Percentiles rank a stretch among this genome's conserved stretches.
Conservation (phyloP, 2,329 filamentous ascomycete species). For the Podosphaera fusca region DNA sequence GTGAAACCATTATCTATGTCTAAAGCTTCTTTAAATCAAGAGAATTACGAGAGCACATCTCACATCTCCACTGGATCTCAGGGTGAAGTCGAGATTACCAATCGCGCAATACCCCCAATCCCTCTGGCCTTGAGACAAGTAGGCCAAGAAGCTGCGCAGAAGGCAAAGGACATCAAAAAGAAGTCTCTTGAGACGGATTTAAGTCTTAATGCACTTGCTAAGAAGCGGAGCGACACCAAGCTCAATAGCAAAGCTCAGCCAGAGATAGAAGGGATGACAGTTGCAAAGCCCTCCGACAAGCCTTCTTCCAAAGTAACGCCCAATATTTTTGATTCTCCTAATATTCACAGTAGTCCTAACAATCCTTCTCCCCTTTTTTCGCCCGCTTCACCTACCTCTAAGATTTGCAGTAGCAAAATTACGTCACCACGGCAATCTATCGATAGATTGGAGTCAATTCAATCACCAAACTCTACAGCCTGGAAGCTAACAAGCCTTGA, state of each 20-base stretch:
- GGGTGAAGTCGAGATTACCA: conserved; percentile 8
- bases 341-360: conserved; percentile 3
- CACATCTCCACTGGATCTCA: conserved; percentile 9
- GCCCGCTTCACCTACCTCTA: conserved; percentile 14
- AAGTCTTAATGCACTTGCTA: conserved; percentile 4
- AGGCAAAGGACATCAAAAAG: conserved; percentile 35
- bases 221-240: neutral
- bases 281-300: neutral
- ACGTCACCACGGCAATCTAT: conserved; percentile 2
- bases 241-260: neutral
- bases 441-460: conserved; percentile 8
- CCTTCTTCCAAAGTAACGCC: conserved; percentile 4
- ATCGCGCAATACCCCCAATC: conserved; percentile 8
- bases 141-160: conserved; percentile 41
- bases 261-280: neutral
- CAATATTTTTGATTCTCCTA: conserved; percentile 3
- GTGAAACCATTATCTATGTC: conserved; percentile 6
- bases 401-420: conserved; percentile 1
- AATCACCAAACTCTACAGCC: conserved; percentile 12
- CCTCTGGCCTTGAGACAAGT: conserved; percentile 28
- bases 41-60: conserved; percentile 6
- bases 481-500: conserved; percentile 12
- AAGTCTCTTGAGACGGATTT: conserved; percentile 4
- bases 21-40: conserved; percentile 2
- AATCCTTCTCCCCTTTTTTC: conserved; percentile 10